Conservation (phyloP, 176 grass and related monocot genomes). For the Microstegium vimineum region DNA sequence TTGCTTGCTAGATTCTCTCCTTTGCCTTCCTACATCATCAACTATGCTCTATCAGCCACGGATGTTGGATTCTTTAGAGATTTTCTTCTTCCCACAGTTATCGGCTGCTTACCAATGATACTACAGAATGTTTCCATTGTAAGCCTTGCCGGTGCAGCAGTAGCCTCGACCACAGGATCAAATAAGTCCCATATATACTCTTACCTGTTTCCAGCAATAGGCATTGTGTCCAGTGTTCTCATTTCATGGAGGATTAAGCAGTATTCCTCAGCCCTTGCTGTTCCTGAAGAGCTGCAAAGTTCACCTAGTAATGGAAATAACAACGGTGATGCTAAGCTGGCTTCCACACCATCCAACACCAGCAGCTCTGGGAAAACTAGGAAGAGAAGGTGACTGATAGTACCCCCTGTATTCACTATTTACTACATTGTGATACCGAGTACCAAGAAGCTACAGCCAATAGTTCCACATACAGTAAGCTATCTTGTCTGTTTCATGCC, state of each 20-base stretch:
- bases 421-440: background rate
- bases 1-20: conserved; percentile 93
- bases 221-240: conserved; percentile 75
- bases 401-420: background rate
- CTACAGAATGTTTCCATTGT: conserved; percentile 93
- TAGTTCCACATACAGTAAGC: conserved; percentile 2
- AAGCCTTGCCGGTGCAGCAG: conserved; percentile 82
- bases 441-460: background rate
- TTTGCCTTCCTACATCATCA: conserved; percentile 91
- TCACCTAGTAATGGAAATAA: conserved; percentile 8
- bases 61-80: conserved; percentile 77
- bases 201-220: conserved; percentile 76
- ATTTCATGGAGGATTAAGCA: conserved; percentile 92
- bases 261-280: conserved; percentile 69
- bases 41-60: conserved; percentile 83
- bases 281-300: conserved; percentile 42
- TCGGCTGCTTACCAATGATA: conserved; percentile 95
- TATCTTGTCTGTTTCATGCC: conserved; percentile 32
- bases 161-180: conserved; percentile 60
- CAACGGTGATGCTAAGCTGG: conserved; percentile 18
- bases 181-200: conserved; percentile 68
- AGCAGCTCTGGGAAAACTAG: conserved; percentile 23
- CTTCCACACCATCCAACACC: background rate
- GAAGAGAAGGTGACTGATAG: conserved; percentile 27
- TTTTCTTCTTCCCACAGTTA: conserved; percentile 90